These are phyloP conservation scores for Gaertneriomyces semiglobifer DNA, from an alignment of 192 early-diverging fungal genomes.

Conservation along the genomic window DNA sequence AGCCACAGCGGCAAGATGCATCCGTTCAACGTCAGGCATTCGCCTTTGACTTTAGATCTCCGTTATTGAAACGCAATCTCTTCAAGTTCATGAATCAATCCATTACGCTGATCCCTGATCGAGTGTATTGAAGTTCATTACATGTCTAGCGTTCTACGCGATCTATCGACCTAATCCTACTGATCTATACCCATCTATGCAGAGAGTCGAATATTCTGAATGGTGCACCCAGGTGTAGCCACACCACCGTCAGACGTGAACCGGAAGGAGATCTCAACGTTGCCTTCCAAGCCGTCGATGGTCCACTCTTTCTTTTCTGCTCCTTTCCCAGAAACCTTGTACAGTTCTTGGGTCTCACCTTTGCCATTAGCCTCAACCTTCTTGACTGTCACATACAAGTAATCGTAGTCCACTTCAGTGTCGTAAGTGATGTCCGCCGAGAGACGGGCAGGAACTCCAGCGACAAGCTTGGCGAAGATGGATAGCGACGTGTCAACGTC, in stretches of 20 bases:
- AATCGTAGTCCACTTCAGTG: slow-evolving; percentile 20
- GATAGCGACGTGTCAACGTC: slow-evolving; percentile 10
- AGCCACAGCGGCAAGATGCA: too few relatives aligned
- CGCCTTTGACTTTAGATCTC: too few relatives aligned
- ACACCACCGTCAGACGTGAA: slow-evolving; percentile 32
- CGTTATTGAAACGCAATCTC: too few relatives aligned
- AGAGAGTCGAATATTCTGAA: background rate
- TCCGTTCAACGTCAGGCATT: too few relatives aligned
- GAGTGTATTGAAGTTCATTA: too few relatives aligned
- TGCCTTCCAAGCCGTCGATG: background rate
- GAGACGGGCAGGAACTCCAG: background rate
- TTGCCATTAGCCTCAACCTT: background rate
- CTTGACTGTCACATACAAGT: slow-evolving; percentile 11
- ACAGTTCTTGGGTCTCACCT: background rate
- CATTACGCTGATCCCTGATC: too few relatives aligned
- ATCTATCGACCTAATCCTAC: too few relatives aligned
- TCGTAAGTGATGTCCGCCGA: background rate
- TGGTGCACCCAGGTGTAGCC: background rate
- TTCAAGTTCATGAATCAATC: too few relatives aligned
- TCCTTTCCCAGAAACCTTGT: slow-evolving; percentile 5
- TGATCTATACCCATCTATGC: too few relatives aligned
- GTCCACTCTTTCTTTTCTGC: background rate
- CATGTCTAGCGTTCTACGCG: too few relatives aligned
- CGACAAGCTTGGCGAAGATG: slow-evolving; percentile 14
- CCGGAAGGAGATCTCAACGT: slow-evolving; percentile 13